Percentiles rank a stretch among this genome's conserved stretches.
These are phyloP conservation scores for Pichia occidentalis DNA, from an alignment of 805 yeast genomes.

Conservation along the genomic window DNA sequence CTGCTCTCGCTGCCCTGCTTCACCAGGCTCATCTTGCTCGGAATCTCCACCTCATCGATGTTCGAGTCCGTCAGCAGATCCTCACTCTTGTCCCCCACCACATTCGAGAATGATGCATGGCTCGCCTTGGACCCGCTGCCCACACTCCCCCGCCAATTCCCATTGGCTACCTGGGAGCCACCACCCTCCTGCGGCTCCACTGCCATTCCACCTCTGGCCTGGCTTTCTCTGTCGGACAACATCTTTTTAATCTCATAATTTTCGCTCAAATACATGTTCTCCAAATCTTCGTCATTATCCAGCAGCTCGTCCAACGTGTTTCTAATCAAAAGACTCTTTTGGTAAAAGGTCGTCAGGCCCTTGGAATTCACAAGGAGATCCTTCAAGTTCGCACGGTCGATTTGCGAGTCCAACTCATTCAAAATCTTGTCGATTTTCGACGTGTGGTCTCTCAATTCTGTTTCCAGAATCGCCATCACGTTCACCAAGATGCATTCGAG, in stretches of 20 bases:
- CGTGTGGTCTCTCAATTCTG: constrained; percentile 59
- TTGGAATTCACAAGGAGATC: constrained; percentile 71
- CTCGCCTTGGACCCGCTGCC: not conserved
- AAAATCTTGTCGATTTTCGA: constrained; percentile 56
- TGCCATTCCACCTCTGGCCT: no score
- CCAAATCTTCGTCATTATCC: constrained; percentile 81
- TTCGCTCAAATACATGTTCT: constrained; percentile 67
- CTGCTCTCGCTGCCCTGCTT: constrained; percentile 8
- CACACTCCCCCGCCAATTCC: constrained; percentile 1
- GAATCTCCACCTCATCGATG: no score
- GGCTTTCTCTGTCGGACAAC: no score
- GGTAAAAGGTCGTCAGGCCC: constrained; percentile 63
- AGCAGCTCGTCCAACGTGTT: constrained; percentile 77
- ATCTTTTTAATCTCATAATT: constrained; percentile 19
- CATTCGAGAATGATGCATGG: no score
- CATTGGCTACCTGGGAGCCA: no score
- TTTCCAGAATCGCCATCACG: constrained; percentile 72
- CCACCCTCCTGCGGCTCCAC: no score
- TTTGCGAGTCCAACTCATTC: constrained; percentile 67
- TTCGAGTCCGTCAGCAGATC: no score
- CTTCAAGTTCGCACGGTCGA: constrained; percentile 67
- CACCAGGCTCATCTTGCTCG: not conserved
- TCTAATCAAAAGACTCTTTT: constrained; percentile 66
- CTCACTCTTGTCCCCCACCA: no score
- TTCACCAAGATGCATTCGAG: constrained; percentile 76